These are phyloP conservation scores for Ustilaginoidea virens DNA, from an alignment of 2,329 filamentous ascomycete species.

Conservation along the genomic window DNA sequence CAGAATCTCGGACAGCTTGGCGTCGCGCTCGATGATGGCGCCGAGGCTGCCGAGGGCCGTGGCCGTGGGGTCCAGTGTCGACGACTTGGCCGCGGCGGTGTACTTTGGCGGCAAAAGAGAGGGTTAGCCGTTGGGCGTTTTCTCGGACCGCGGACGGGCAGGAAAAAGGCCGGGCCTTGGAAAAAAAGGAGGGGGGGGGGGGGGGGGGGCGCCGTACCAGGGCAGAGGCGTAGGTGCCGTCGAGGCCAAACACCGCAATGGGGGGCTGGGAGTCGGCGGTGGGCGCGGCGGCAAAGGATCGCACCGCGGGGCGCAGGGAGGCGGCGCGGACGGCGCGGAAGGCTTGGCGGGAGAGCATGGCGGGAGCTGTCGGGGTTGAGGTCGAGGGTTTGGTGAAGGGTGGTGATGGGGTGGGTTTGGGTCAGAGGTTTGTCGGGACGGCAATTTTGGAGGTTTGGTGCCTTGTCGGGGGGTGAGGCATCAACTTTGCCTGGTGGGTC, in stretches of 20 bases:
- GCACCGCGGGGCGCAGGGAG: slow-evolving; percentile 32
- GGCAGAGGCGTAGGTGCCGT: slow-evolving; percentile 96
- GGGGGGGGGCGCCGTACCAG: slow-evolving; percentile 52
- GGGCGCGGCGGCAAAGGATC: slow-evolving; percentile 65
- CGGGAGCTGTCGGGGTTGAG: slow-evolving; percentile 7
- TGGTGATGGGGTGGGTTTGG: slow-evolving; percentile 6
- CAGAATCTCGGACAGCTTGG: slow-evolving; percentile 66
- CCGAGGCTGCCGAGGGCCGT: slow-evolving; percentile 60
- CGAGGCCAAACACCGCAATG: slow-evolving; percentile 82
- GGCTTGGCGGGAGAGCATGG: slow-evolving; percentile 47
- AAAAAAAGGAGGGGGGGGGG: slow-evolving; percentile 1
- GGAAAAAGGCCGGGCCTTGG: too few species aligned
- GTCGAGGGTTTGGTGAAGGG: slow-evolving; percentile 7
- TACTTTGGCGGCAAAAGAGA: slow-evolving; percentile 46
- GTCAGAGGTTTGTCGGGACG: slow-evolving; percentile 19
- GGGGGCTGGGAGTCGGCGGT: slow-evolving; percentile 64
- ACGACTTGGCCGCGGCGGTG: slow-evolving; percentile 84
- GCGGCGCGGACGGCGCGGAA: slow-evolving; percentile 40
- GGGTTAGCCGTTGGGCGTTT: too few species aligned
- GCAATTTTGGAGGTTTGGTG: slow-evolving; percentile 27
- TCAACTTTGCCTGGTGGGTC: slow-evolving; percentile 9
- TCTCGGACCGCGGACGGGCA: too few species aligned
- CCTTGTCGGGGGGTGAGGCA: slow-evolving; percentile 23
- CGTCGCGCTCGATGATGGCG: slow-evolving; percentile 62
- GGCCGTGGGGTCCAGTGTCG: slow-evolving; percentile 70